Base-by-base conservation (phyloP, 305 asterid genomes). In the Fraxinus paxiana region DNA sequence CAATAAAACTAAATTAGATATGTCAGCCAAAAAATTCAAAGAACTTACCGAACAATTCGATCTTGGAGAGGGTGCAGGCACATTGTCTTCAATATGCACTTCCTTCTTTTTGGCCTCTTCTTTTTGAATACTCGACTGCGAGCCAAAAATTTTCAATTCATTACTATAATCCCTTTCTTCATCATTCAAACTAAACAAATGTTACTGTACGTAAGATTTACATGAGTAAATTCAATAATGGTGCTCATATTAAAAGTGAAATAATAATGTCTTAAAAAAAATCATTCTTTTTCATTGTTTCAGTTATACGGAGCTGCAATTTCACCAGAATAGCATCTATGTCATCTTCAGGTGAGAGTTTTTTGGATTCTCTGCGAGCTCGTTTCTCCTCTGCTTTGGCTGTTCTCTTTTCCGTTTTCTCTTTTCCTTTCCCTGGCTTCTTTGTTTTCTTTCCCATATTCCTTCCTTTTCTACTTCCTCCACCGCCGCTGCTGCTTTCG, bases 41-140 rank as follows among this genome's bases (percentile, higher is more conserved):
- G 51, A 22, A 1, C 18, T 51, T 92, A 95, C 99, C 91, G 99
- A 92, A 83, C 99, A 96, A 85, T 96, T 96, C 20, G 97, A 94
- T 87, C 99, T 91, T 9, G 97, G 97, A 84, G 98, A 92, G 24
- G 99, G 99, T 13, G 94, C 95, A 65, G 95, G 92, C 26, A 89
- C 99, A 82, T 94, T 94, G 37, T 96, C 98, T 78, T 96, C 99
- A 69, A 96, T 78, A 73, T 88, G 96, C 24, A 95, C 93, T 89
- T 95, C 98, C 91, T 94, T 94, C 95, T 94, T 96, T 85, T 96
- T 94, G 4, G 98, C 97, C 81, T 96, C 99, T 92, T 96, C 99
- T 77, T 94, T 96, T 73, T 91, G 96, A 84, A 96, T 90, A 80
- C 85, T 89, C 84, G 85, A 80, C 96, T 92, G 87, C 51, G 69